A percentile compares a stretch with the other conserved stretches of the same genome.
Conservation (phyloP, 2,329 filamentous ascomycete species). For the Aspergillus tubingensis region DNA sequence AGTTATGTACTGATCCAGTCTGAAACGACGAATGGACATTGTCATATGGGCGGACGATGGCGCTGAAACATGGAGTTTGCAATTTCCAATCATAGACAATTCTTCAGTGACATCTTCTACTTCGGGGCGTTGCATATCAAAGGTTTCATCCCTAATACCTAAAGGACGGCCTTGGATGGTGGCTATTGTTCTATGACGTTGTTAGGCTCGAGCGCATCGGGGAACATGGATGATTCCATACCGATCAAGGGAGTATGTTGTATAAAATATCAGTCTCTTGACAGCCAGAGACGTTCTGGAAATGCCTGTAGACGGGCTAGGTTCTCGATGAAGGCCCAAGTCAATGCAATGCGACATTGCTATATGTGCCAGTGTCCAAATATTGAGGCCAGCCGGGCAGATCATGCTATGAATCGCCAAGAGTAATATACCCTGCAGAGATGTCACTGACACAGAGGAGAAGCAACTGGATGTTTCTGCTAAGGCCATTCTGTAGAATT, state of each 20-base stretch:
- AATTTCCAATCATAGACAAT: neutral
- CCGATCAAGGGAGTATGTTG: constrained; percentile 41
- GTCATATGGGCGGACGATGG: constrained; percentile 13
- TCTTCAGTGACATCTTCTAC: constrained; percentile 13
- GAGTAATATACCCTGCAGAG: constrained; percentile 36
- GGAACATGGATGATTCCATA: constrained; percentile 5
- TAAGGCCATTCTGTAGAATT: constrained; percentile 38
- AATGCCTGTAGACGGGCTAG: constrained; percentile 11
- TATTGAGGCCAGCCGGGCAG: constrained; percentile 36
- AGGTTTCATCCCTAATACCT: constrained; percentile 42
- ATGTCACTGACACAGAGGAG: constrained; percentile 35
- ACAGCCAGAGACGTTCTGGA: constrained; percentile 18
- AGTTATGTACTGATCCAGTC: constrained; percentile 27
- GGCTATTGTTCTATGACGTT: constrained; percentile 32
- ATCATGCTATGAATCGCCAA: constrained; percentile 37
- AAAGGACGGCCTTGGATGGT: constrained; percentile 44
- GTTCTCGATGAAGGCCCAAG: constrained; percentile 41
- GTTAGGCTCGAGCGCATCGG: neutral
- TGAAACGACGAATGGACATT: constrained; percentile 32
- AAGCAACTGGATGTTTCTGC: constrained; percentile 36
- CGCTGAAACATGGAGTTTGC: constrained; percentile 10
- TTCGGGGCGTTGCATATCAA: constrained; percentile 33
- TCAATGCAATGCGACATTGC: constrained; percentile 44
- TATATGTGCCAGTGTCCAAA: constrained; percentile 41
- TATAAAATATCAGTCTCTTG: constrained; percentile 36